A percentile compares a stretch with the other conserved stretches of the same genome.
phyloP scores from a whole-genome alignment of 2,329 filamentous ascomycete genomes.

The Zasmidium cellare region DNA sequence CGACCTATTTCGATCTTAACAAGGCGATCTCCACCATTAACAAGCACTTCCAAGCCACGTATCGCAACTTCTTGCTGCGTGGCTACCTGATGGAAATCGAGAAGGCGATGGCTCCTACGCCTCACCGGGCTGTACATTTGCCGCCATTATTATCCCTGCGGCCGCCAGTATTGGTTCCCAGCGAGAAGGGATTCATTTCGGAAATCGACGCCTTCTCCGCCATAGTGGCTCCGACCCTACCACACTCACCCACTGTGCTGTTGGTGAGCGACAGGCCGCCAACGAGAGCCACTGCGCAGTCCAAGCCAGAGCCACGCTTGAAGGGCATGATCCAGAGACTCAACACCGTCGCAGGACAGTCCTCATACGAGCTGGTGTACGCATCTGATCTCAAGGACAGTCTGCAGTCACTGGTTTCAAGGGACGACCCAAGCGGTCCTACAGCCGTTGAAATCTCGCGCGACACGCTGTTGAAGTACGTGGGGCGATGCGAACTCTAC shows the following conservation, averaged over 20 bases:
- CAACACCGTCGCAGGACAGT: not conserved
- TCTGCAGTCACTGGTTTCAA: not conserved
- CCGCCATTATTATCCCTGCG: not conserved
- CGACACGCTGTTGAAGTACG: not conserved
- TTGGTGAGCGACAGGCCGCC: not conserved
- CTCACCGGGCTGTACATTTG: not conserved
- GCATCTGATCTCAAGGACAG: constrained; percentile 6
- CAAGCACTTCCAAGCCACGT: constrained; percentile 17
- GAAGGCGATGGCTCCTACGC: not conserved
- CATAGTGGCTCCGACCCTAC: not conserved
- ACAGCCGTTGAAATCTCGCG: too few relatives aligned
- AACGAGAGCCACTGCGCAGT: not conserved
- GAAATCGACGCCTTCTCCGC: constrained; percentile 10
- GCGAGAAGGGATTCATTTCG: not conserved
- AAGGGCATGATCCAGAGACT: not conserved
- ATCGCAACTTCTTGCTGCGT: constrained; percentile 18
- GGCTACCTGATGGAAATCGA: constrained; percentile 13
- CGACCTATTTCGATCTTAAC: constrained; percentile 16
- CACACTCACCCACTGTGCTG: not conserved
- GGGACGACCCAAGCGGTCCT: not conserved
- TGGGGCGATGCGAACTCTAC: not conserved
- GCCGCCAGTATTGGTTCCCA: not conserved
- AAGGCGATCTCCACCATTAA: constrained; percentile 9
- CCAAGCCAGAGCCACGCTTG: not conserved
- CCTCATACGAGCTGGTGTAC: not conserved